Evolutionary conservation across 768 basidiomycete genomes (phyloP).

Genomic region (Podaxis rugospora): DNA sequence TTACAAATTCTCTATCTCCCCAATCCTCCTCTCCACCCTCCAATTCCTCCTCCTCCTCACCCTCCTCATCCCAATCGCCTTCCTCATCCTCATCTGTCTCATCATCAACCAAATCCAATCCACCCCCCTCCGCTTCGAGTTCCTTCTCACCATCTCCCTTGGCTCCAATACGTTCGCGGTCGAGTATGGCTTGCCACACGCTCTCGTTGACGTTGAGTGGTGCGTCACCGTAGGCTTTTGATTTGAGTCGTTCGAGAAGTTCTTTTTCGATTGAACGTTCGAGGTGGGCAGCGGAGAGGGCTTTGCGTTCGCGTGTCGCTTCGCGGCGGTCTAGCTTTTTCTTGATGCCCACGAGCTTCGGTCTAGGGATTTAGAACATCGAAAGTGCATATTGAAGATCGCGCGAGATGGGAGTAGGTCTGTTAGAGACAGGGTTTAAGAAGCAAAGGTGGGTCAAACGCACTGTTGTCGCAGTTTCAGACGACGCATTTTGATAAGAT

Average conservation of each 20-base stretch:
- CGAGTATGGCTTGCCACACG: slow-evolving; percentile 91
- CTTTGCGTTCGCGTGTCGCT: slow-evolving; percentile 90
- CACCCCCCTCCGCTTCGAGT: slow-evolving; percentile 27
- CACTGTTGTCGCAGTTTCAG: slow-evolving; percentile 84
- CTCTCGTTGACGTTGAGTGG: slow-evolving; percentile 97
- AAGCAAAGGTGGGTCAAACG: slow-evolving; percentile 22
- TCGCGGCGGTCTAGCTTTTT: slow-evolving; percentile 96
- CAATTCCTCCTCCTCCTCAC: slow-evolving; percentile 49
- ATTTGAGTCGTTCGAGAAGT: slow-evolving; percentile 90
- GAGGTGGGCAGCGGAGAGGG: slow-evolving; percentile 90
- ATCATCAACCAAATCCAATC: slow-evolving; percentile 29
- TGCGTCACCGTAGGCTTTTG: slow-evolving; percentile 95
- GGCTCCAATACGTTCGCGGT: slow-evolving; percentile 61
- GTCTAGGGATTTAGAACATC: slow-evolving; percentile 39
- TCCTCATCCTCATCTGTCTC: slow-evolving; percentile 51
- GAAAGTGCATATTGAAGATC: background rate
- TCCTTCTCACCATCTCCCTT: slow-evolving; percentile 59
- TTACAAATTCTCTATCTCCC: slow-evolving; percentile 69
- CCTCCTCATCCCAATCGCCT: slow-evolving; percentile 37
- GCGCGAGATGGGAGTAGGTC: background rate
- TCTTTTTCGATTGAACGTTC: slow-evolving; percentile 96
- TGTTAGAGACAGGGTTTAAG: background rate
- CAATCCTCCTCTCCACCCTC: slow-evolving; percentile 51
- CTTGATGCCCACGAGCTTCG: slow-evolving; percentile 91
- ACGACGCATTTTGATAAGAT: slow-evolving; percentile 96